Evolutionary conservation across 2,329 filamentous ascomycete genomes (phyloP).

Genomic region (Chaetomium olivaceum): DNA sequence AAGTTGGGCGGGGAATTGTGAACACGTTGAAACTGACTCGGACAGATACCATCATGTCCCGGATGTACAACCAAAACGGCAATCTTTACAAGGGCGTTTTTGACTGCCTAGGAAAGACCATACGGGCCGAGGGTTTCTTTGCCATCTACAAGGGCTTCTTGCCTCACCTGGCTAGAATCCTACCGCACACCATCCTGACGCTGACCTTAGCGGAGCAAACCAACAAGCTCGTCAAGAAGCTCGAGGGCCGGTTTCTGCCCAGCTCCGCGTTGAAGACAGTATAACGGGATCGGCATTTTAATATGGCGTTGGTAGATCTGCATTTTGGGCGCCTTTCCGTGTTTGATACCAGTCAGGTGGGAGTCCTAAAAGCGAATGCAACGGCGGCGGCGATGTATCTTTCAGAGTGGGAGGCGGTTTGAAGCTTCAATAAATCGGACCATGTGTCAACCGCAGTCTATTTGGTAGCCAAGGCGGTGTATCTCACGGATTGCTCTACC

Average conservation of each 20-base stretch:
- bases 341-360: conserved; percentile 22
- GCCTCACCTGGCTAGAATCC: conserved; percentile 87
- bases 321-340: conserved; percentile 12
- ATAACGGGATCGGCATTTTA: conserved; percentile 16
- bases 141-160: conserved; percentile 98
- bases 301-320: conserved; percentile 22
- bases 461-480: not conserved
- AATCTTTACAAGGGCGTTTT: conserved; percentile 94
- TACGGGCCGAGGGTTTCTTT: conserved; percentile 85
- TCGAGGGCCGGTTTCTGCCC: conserved; percentile 62
- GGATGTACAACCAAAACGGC: conserved; percentile 97
- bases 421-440: not conserved
- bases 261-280: conserved; percentile 22
- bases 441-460: conserved; percentile 1
- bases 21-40: conserved; percentile 5
- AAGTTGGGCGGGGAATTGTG: conserved; percentile 9
- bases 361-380: conserved; percentile 10
- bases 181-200: conserved; percentile 94
- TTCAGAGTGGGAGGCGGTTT: not conserved
- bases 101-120: conserved; percentile 87
- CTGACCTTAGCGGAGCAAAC: conserved; percentile 95
- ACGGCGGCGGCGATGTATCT: not conserved
- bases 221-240: conserved; percentile 81
- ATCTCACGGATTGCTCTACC: conserved; percentile 13
- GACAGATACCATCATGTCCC: conserved; percentile 94